Base-by-base conservation (phyloP, 169 alveolate genomes). In the Plasmodium coatneyi region DNA sequence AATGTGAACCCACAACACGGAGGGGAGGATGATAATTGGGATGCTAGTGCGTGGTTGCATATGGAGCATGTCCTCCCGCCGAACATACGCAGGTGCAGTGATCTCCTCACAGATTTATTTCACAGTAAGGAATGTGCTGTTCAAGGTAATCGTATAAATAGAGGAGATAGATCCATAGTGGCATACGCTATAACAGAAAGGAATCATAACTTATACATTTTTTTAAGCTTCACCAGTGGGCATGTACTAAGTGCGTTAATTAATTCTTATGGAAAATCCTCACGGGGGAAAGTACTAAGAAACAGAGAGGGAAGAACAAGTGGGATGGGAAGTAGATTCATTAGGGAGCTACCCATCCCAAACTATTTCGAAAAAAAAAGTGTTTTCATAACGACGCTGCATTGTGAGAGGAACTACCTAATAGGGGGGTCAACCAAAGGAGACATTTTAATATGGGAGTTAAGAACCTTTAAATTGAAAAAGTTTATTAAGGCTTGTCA, bases 381-480 rank as follows among this genome's bases (percentile, higher is more conserved):
- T 9, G 56, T 43, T 0, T 91, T 91, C 56, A 82, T 91, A 46
- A 91, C 95, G 52, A 60, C 92, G 14, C 43, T 91, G 5, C 43
- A 46, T 81, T 7, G 19, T 52, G 95, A 76, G 28, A 32, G 71
- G 19, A 2, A 56, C 41, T 81, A 30, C 78, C 36, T 91, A 41
- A 25, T 91, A 12, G 95, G 95, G 14, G 95, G 95, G 5, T 32
- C 92, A 2, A 80, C 34, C 54, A 46, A 22, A 16, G 95, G 95
- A 71, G 95, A 91, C 74, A 81, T 91, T 14, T 14, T 91, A 16
- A 71, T 91, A 82, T 91, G 95, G 95, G 82, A 91, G 7, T 1
- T 91, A 34, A 5, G 12, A 32, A 80, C 30, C 34, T 80, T 66
- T 80, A 25, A 43, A 9, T 19, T 91, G 54, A 72, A 80, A 3